These are phyloP conservation scores for Verticillium isaacii DNA, from an alignment of 2,329 filamentous ascomycete genomes.

Conservation along the genomic window DNA sequence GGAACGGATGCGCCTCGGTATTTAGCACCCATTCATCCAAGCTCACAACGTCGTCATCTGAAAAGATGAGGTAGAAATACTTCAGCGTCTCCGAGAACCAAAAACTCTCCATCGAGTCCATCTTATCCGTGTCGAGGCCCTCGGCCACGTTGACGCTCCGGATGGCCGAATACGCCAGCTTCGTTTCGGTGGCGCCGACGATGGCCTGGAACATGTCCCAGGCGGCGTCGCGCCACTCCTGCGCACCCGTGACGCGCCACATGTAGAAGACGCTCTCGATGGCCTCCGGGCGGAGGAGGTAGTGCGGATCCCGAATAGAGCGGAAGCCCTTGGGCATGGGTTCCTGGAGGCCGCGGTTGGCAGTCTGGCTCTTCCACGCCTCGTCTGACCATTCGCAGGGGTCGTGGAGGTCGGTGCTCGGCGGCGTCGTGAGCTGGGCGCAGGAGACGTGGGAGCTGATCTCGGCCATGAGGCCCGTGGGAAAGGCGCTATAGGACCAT, in stretches of 20 bases:
- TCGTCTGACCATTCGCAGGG: slow-evolving; percentile 28
- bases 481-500: slow-evolving; percentile 47
- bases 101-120: slow-evolving; percentile 40
- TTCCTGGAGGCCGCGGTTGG: slow-evolving; percentile 21
- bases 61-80: slow-evolving; percentile 72
- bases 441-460: slow-evolving; percentile 33
- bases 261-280: slow-evolving; percentile 48
- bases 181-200: slow-evolving; percentile 34
- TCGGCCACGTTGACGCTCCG: slow-evolving; percentile 7
- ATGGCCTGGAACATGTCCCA: slow-evolving; percentile 45
- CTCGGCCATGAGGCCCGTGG: slow-evolving; percentile 52
- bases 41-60: slow-evolving; percentile 56
- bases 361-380: slow-evolving; percentile 19
- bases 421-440: slow-evolving; percentile 9
- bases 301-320: slow-evolving; percentile 38
- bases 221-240: slow-evolving; percentile 36
- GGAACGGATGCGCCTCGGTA: slow-evolving; percentile 51
- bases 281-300: slow-evolving; percentile 44
- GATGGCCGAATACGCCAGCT: slow-evolving; percentile 37
- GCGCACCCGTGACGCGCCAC: slow-evolving; percentile 44
- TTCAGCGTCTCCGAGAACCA: slow-evolving; percentile 76
- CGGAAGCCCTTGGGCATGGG: slow-evolving; percentile 52
- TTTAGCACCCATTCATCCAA: slow-evolving; percentile 68
- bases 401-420: slow-evolving; percentile 17
- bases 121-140: slow-evolving; percentile 9